Base-by-base conservation (phyloP, 352 stramenopile genomes). In the Globisporangium splendens region DNA sequence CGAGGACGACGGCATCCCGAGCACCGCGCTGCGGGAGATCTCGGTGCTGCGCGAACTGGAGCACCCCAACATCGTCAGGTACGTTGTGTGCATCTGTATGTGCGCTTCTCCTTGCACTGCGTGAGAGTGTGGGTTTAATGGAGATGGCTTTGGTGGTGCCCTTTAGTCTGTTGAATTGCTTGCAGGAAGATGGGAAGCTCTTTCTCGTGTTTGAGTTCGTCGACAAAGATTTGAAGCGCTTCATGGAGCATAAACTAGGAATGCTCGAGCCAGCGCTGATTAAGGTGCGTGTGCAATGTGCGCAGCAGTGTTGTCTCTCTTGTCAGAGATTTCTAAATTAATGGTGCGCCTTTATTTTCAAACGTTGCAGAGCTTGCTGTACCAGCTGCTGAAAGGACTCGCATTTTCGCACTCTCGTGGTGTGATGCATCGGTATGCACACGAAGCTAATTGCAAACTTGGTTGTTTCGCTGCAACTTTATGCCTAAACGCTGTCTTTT, bases 151-250 rank as follows among this genome's bases (percentile, higher is more conserved):
- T 35, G 8, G 28, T 10, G 28, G 20, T 24, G 35, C 20, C 20
- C 4, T 46, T 20, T 41, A 91, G 83, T 18, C 70, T 99, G 46
- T 67, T 97, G 13, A 93, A 99, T 73, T 98, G 98, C 46, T 84
- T 98, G 22, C 95, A 98, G 77, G 92, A 94, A 51, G 83, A 96
- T 24, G 89, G 91, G 49, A 97, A 97, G 64, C 91, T 99, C 33
- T 99, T 99, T 70, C 84, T 99, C 33, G 96, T 99, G 6, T 99
- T 99, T 68, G 97, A 99, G 86, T 99, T 99, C 64, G 95, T 99
- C 59, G 97, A 99, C 69, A 93, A 97, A 48, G 97, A 99, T 71
- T 80, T 99, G 24, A 99, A 99, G 75, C 86, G 82, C 22, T 96
- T 88, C 71, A 97, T 98, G 89, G 95, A 98, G 75, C 77, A 90